phyloP scores from a whole-genome alignment of 2,329 filamentous ascomycete genomes.

The Emmonsiellopsis sp. region DNA sequence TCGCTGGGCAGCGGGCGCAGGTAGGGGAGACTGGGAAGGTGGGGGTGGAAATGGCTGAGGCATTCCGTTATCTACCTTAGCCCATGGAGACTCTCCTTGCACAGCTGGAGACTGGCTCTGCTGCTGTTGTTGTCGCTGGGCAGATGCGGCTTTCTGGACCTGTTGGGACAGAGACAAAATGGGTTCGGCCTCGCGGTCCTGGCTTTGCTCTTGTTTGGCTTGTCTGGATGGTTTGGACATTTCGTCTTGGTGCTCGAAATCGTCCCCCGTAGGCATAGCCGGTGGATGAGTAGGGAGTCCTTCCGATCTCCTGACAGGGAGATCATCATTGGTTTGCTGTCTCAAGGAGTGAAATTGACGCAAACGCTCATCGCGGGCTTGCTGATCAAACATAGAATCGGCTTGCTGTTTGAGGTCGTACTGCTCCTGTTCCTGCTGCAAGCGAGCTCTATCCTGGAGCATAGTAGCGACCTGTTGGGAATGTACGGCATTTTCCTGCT shows the following conservation, averaged over 20 bases:
- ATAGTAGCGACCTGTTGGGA: slow-evolving; percentile 50
- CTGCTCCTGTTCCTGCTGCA: slow-evolving; percentile 53
- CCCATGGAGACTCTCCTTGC: slow-evolving; percentile 46
- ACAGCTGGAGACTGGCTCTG: slow-evolving; percentile 27
- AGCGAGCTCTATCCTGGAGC: slow-evolving; percentile 50
- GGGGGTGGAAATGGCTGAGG: slow-evolving; percentile 61
- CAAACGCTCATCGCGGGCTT: slow-evolving; percentile 56
- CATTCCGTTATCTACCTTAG: slow-evolving; percentile 53
- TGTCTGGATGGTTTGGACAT: slow-evolving; percentile 13
- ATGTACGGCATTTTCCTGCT: slow-evolving; percentile 35
- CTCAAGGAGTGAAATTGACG: slow-evolving; percentile 74
- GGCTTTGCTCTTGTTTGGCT: slow-evolving; percentile 16
- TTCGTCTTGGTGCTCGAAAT: slow-evolving; percentile 19
- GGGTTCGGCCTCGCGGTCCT: slow-evolving; percentile 32
- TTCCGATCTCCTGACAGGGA: slow-evolving; percentile 26
- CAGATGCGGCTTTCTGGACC: slow-evolving; percentile 60
- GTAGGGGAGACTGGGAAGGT: slow-evolving; percentile 69
- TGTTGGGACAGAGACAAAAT: slow-evolving; percentile 69
- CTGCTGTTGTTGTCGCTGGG: slow-evolving; percentile 29
- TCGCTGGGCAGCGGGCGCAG: slow-evolving; percentile 80
- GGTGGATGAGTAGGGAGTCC: slow-evolving; percentile 33
- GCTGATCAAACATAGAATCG: slow-evolving; percentile 39
- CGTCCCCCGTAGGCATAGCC: slow-evolving; percentile 19
- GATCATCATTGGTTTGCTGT: slow-evolving; percentile 49
- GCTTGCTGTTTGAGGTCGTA: slow-evolving; percentile 34